Evolutionary conservation across 2,329 filamentous ascomycete species (phyloP).

Genomic region (Pseudonectria foliicola): DNA sequence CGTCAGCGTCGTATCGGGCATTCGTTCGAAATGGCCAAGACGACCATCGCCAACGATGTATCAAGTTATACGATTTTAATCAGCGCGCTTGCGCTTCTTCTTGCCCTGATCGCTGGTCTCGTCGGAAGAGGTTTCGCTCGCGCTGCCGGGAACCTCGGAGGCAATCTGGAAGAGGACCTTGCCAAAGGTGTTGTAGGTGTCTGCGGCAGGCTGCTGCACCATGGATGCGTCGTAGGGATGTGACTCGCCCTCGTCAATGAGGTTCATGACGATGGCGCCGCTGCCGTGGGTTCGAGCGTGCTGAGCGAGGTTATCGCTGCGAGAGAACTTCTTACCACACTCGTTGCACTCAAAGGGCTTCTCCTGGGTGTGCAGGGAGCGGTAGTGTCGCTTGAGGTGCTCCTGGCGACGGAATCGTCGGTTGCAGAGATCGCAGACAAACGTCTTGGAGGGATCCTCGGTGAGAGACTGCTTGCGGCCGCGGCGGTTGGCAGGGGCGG

Average conservation of each 20-base stretch:
- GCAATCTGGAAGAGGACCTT: conserved; percentile 78
- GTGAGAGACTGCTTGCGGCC: conserved; percentile 98
- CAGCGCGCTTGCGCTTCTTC: conserved; percentile 69
- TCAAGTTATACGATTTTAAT: conserved; percentile 35
- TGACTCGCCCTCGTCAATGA: conserved; percentile 64
- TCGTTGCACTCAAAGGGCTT: conserved; percentile 98
- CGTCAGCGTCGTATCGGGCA: conserved; percentile 28
- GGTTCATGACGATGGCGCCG: conserved; percentile 83
- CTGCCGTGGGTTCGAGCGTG: conserved; percentile 90
- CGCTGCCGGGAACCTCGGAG: conserved; percentile 62
- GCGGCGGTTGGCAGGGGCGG: conserved; percentile 71
- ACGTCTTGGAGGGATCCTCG: conserved; percentile 96
- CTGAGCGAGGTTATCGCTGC: conserved; percentile 94
- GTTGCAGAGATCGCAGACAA: conserved; percentile 92
- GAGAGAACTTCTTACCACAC: conserved; percentile 98
- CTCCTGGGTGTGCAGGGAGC: conserved; percentile 95
- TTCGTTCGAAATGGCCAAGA: conserved; percentile 18
- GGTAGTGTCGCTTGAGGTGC: conserved; percentile 96
- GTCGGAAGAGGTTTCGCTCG: conserved; percentile 50
- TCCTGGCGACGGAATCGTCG: conserved; percentile 97
- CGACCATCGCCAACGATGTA: conserved; percentile 14
- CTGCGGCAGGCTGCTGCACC: conserved; percentile 39
- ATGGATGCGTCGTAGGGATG: conserved; percentile 35
- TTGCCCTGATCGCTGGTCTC: conserved; percentile 41
- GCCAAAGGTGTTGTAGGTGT: conserved; percentile 63